These are phyloP conservation scores for Asterophora lycoperdoides DNA, from an alignment of 768 basidiomycete genomes.

Conservation along the genomic window DNA sequence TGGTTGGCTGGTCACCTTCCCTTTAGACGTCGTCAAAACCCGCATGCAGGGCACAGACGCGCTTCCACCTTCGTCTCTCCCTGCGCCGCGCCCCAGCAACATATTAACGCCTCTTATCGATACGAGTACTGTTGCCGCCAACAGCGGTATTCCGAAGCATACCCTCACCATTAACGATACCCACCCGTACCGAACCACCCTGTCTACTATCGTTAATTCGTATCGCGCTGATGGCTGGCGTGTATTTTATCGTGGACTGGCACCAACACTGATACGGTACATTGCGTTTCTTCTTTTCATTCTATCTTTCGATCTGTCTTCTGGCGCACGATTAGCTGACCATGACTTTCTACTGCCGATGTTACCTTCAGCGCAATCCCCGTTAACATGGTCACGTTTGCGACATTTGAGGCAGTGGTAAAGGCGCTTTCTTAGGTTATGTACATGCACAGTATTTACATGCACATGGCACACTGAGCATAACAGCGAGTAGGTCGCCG, in stretches of 20 bases:
- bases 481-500: no score
- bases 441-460: no score
- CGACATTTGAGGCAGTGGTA: constrained; percentile 62
- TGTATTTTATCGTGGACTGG: constrained; percentile 74
- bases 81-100: not conserved
- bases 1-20: constrained; percentile 82
- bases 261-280: constrained; percentile 78
- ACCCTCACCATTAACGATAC: not conserved
- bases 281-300: not conserved
- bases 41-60: constrained; percentile 61
- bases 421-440: constrained; percentile 23
- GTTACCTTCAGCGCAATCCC: constrained; percentile 60
- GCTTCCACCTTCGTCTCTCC: constrained; percentile 1
- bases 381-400: constrained; percentile 83
- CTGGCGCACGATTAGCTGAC: not conserved
- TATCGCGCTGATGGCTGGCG: constrained; percentile 59
- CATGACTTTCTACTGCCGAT: not conserved
- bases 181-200: constrained; percentile 57
- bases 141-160: no score
- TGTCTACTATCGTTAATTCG: constrained; percentile 54
- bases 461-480: no score
- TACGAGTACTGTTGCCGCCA: not conserved
- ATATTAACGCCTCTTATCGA: constrained; percentile 11
- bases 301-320: not conserved
- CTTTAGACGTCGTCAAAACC: constrained; percentile 88